A percentile compares a stretch with the other conserved stretches of the same genome.
These are phyloP conservation scores for Pestalotiopsis sp. DNA, from an alignment of 2,329 filamentous ascomycete genomes.

Conservation along the genomic window DNA sequence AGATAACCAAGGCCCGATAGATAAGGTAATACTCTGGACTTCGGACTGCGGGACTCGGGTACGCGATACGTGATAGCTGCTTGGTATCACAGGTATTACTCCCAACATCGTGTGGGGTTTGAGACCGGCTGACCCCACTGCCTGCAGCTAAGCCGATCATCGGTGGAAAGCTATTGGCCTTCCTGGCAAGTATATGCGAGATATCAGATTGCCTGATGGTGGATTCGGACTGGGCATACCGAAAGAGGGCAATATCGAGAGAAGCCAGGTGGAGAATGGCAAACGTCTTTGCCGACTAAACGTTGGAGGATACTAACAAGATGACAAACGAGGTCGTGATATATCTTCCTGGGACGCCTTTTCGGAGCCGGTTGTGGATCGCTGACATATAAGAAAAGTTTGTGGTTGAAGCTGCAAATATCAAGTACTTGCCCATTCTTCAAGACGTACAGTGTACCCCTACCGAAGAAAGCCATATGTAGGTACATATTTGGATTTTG, in stretches of 20 bases:
- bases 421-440: no score
- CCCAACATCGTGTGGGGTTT: not conserved
- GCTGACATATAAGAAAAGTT: no score
- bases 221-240: not conserved
- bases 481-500: no score
- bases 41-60: not conserved
- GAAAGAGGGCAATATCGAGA: not conserved
- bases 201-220: not conserved
- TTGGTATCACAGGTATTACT: not conserved
- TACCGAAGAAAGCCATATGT: no score
- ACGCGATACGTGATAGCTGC: not conserved
- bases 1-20: not conserved
- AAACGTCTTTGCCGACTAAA: not conserved
- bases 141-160: not conserved
- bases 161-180: not conserved
- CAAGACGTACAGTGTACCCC: no score
- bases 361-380: no score
- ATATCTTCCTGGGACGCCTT: no score
- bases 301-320: not conserved
- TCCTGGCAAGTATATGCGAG: slow-evolving; percentile 1
- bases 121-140: not conserved
- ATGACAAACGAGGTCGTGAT: not conserved
- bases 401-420: no score
- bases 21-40: not conserved
- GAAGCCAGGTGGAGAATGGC: not conserved